Base-by-base conservation (phyloP, 2,329 filamentous ascomycete species). In the Ophiosphaerella herpotricha region DNA sequence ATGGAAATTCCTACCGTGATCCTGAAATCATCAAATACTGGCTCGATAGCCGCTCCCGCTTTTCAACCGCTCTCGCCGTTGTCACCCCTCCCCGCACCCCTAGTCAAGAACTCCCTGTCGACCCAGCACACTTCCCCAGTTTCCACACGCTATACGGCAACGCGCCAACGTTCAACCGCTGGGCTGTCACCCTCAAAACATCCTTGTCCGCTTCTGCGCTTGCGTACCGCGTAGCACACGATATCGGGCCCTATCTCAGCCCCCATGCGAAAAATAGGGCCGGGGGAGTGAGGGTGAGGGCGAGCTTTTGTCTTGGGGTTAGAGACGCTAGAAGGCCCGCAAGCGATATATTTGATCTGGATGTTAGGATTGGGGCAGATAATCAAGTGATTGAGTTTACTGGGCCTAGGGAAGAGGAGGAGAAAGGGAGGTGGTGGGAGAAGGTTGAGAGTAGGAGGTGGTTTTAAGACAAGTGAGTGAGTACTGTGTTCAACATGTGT, bases 321-420 rank as follows among this genome's bases (percentile, higher is more conserved):
- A 53, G 60, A 11, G 67, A 58, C 0, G 60, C 67, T 2, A 35
- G 48, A 13, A 46, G 60, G 14, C 51, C 46, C 21, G 67, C 64
- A 4, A 69, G 61, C 37, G 77, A 76, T 14, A 75, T 78, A 6
- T 79, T 78, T 29, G 77, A 80, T 58, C 42, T 79, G 31, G 77
- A 80, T 53, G 59, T 79, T 2, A 45, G 61, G n/a, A 61, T 79
- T 40, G 76, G 75, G 0, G 64, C 42, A 51, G 63, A 64, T 21
- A 71, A 76, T 60, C 64, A 74, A 40, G 72, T 76, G 46, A 41
- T 77, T 41, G 69, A 70, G 31, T 77, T 73, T 56, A 61, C 71
- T 32, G 76, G 75, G 8, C 77, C 77, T 7, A 70, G 75, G 42
- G 76, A 78, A 58, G 76, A 79, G 50, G 59, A 70, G 2, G 76